phyloP scores from a whole-genome alignment of 1,139 yeast genomes.

The Kazachstania sp. region DNA sequence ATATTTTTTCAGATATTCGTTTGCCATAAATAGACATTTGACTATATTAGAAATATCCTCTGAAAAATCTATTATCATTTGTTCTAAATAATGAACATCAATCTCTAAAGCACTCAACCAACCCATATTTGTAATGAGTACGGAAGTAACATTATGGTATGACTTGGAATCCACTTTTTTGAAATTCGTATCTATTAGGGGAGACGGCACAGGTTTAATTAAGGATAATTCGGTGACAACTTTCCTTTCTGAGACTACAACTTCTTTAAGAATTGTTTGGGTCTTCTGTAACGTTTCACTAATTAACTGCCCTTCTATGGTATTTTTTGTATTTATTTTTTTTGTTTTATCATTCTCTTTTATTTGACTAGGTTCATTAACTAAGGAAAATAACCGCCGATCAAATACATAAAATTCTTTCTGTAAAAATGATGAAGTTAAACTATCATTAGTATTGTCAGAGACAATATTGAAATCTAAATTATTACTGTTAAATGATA shows the following conservation, averaged over 20 bases:
- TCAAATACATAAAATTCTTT: constrained; percentile 54
- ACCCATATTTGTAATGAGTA: constrained; percentile 41
- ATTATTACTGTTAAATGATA: not conserved
- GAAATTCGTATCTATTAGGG: constrained; percentile 28
- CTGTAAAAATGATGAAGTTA: not conserved
- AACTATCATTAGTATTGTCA: not conserved
- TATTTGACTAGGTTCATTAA: constrained; percentile 12
- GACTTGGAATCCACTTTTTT: not conserved
- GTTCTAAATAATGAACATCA: constrained; percentile 34
- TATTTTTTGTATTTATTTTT: not conserved
- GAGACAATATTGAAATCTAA: not conserved
- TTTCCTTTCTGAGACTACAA: not conserved
- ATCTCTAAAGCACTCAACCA: constrained; percentile 46
- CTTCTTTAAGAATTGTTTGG: no score
- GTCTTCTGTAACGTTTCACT: no score
- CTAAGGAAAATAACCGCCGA: constrained; percentile 40
- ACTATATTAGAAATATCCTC: constrained; percentile 35
- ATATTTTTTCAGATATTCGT: constrained; percentile 50
- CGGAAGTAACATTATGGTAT: constrained; percentile 24
- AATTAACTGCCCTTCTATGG: no score
- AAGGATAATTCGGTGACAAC: constrained; percentile 9
- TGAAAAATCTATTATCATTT: constrained; percentile 22
- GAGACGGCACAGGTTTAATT: constrained; percentile 40
- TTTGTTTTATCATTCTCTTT: not conserved
- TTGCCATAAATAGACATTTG: constrained; percentile 46